Evolutionary conservation across 495 filamentous ascomycete species (phyloP), one percentile per base, ranked within the genome.

Genomic region (Baudoinia panamericana): DNA sequence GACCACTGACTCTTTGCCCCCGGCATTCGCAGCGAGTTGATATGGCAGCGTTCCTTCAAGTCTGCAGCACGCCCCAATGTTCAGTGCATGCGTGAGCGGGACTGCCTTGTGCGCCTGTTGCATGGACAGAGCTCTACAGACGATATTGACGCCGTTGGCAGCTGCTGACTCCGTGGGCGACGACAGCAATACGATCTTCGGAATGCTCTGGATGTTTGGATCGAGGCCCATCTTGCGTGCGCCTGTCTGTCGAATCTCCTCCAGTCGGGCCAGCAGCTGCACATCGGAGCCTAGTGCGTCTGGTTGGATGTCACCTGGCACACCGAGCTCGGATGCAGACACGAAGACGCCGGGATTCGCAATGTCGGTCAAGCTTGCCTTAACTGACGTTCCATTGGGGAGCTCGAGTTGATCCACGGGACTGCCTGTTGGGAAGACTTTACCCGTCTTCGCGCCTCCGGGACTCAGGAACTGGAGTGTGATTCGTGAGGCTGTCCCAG

Each of bases 261-360:
- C 76, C 10, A 86, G 63, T 2, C 59, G 64, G 0, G 13, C 45
- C 15, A 77, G 65, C 2, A 80, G 48, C 26, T 45, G 47, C 1
- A 63, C 43, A 30, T 75, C 53, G 1, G 56, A 56, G 12, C 68
- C 62, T 33, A 81, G 64, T 2, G 61, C 62, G 36, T 71, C 61
- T 0, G 76, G 75, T 3, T 65, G 62, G 17, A 80, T 53, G 2
- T 65, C 64, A 7, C 65, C 63, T 1, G 56, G 41, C 0, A 79
- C 50, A 4, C 61, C 68, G 0, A 82, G 50, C 47, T 73, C 70
- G 1, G 48, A 49, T 1, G 70, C 71, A 6, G 57, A 57, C 0
- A 83, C 62, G 52, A 83, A 83, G 3, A 79, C 68, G 24, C 73
- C 72, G 0, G 80, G 80, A 44, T 82, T 83, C 0, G 67, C 71